These are phyloP conservation scores for Parastagonospora avenae DNA, from an alignment of 2,329 filamentous ascomycete species.

Conservation along the genomic window DNA sequence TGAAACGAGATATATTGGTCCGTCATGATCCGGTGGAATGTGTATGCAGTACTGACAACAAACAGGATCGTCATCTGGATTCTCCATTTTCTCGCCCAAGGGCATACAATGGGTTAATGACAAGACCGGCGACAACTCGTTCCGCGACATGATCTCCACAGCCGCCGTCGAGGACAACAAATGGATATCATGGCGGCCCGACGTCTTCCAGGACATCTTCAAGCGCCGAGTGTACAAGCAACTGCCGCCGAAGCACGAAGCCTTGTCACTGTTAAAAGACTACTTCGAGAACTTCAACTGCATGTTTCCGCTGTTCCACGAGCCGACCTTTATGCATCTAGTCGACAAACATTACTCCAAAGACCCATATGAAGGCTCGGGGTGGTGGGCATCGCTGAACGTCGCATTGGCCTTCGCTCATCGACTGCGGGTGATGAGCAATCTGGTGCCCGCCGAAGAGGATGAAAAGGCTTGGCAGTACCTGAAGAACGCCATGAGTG, in stretches of 20 bases:
- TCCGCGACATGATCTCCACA: conserved; percentile 94
- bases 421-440: conserved; percentile 91
- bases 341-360: conserved; percentile 92
- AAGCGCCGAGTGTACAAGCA: conserved; percentile 81
- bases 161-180: conserved; percentile 86
- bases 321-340: conserved; percentile 97
- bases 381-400: conserved; percentile 98
- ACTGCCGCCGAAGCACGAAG: conserved; percentile 84
- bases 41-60: conserved; percentile 21
- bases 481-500: conserved; percentile 93
- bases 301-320: conserved; percentile 97
- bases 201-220: conserved; percentile 93
- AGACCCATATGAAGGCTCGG: conserved; percentile 91
- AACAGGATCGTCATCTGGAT: conserved; percentile 89
- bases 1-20: conserved; percentile 95
- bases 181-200: conserved; percentile 98
- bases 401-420: conserved; percentile 92
- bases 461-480: conserved; percentile 95
- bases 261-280: conserved; percentile 84
- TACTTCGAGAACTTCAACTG: conserved; percentile 99
- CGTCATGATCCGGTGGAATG: conserved; percentile 20
- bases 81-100: conserved; percentile 98
- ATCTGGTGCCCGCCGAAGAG: conserved; percentile 85
- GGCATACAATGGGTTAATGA: conserved; percentile 98
- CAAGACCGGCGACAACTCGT: conserved; percentile 94